Conservation (phyloP, 495 filamentous ascomycete species). For the Xylaria acuta region DNA sequence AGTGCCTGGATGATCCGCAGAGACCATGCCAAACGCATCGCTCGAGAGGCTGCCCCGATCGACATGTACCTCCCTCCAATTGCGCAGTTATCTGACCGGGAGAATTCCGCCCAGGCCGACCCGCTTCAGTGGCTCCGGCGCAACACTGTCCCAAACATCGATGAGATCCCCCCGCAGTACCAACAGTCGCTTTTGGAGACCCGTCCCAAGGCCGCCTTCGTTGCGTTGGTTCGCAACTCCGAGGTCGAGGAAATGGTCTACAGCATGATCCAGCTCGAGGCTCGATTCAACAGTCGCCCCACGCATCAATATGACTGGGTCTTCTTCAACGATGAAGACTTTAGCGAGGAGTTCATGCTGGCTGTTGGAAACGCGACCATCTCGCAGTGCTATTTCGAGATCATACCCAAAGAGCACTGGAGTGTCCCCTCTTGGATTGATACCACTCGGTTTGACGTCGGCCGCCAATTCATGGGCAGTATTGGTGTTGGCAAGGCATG, state of each 20-base stretch:
- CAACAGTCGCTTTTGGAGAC: conserved; percentile 29
- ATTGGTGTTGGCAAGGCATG: conserved; percentile 62
- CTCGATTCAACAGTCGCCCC: conserved; percentile 75
- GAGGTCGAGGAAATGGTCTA: conserved; percentile 84
- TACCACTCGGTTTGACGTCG: conserved; percentile 60
- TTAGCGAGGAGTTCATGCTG: conserved; percentile 75
- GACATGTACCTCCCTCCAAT: conserved; percentile 36
- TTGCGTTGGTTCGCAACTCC: conserved; percentile 77
- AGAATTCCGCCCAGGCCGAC: conserved; percentile 5
- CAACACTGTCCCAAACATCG: conserved; percentile 31
- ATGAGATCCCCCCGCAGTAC: conserved; percentile 28
- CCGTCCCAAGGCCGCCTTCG: conserved; percentile 80
- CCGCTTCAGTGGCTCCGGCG: conserved; percentile 36
- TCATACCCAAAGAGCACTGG: conserved; percentile 75
- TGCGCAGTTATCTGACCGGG: conserved; percentile 20
- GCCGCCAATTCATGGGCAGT: conserved; percentile 57
- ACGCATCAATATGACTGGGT: conserved; percentile 85
- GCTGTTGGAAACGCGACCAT: conserved; percentile 72
- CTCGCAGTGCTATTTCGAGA: conserved; percentile 76
- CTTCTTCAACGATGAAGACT: conserved; percentile 80
- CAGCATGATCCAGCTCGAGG: conserved; percentile 78
- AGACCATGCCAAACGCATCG: conserved; percentile 20
- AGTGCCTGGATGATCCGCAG: conserved; percentile 30
- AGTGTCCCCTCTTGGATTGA: conserved; percentile 73
- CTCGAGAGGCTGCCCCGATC: conserved; percentile 17